A percentile compares a stretch with the other conserved stretches of the same genome.
Evolutionary conservation across 2,329 filamentous ascomycete genomes (phyloP).

Genomic region (Claviceps citrina): DNA sequence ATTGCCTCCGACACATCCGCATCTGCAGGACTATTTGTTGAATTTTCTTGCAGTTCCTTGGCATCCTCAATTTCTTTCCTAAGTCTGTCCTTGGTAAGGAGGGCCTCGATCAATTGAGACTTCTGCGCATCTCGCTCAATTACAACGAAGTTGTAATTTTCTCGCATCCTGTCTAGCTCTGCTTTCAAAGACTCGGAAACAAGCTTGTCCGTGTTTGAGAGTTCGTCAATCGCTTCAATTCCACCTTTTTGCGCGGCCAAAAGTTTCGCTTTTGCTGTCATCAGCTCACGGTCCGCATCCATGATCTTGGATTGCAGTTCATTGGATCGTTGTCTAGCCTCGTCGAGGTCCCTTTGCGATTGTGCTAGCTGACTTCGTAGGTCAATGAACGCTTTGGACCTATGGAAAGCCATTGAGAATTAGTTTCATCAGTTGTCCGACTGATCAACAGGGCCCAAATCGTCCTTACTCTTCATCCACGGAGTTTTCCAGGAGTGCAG

Average conservation of each 20-base stretch:
- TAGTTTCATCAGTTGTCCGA: not conserved
- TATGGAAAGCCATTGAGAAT: conserved; percentile 28
- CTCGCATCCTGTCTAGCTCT: conserved; percentile 41
- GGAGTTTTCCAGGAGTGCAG: conserved; percentile 35
- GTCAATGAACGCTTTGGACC: conserved; percentile 36
- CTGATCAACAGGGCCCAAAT: conserved; percentile 3
- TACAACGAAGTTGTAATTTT: conserved; percentile 31
- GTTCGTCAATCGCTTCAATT: conserved; percentile 37
- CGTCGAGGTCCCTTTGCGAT: conserved; percentile 31
- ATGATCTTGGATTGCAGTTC: conserved; percentile 33
- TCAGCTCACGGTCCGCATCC: conserved; percentile 40
- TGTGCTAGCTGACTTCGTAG: conserved; percentile 33
- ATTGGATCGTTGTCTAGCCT: conserved; percentile 25
- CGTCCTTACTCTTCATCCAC: conserved; percentile 40
- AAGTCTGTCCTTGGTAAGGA: conserved; percentile 45
- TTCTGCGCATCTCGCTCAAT: conserved; percentile 42
- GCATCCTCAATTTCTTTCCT: conserved; percentile 37
- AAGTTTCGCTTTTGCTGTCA: conserved; percentile 37
- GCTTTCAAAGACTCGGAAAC: conserved; percentile 42
- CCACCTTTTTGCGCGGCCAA: conserved; percentile 39
- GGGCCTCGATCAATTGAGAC: conserved; percentile 42
- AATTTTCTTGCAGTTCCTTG: conserved; percentile 25
- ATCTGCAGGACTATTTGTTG: conserved; percentile 20
- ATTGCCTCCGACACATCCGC: conserved; percentile 20
- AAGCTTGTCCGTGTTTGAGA: conserved; percentile 44